phyloP scores from a whole-genome alignment of 495 filamentous ascomycete genomes.

The Penicillium paxilli region DNA sequence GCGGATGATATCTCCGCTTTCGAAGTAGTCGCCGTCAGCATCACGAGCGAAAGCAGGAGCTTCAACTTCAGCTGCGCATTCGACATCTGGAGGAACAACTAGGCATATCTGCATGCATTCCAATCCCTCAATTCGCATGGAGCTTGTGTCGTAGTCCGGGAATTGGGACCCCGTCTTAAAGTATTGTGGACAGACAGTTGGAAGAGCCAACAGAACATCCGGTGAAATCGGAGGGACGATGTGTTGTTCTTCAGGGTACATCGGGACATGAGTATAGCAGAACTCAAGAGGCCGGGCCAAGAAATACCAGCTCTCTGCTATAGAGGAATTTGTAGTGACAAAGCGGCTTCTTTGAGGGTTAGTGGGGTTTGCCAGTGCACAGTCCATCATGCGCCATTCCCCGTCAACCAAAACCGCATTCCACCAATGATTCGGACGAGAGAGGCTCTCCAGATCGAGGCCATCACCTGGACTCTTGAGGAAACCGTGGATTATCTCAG shows the following conservation, averaged over 20 bases:
- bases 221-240: constrained; percentile 84
- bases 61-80: constrained; percentile 93
- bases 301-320: constrained; percentile 89
- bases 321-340: constrained; percentile 64
- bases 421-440: constrained; percentile 96
- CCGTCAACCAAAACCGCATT: constrained; percentile 92
- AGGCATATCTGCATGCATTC: constrained; percentile 91
- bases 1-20: constrained; percentile 82
- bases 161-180: constrained; percentile 80
- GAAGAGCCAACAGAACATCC: constrained; percentile 80
- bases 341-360: constrained; percentile 77
- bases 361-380: constrained; percentile 85
- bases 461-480: constrained; percentile 87
- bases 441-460: constrained; percentile 67
- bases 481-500: constrained; percentile 81
- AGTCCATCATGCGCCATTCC: constrained; percentile 97
- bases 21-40: constrained; percentile 87
- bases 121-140: constrained; percentile 81
- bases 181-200: constrained; percentile 80
- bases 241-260: constrained; percentile 84
- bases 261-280: constrained; percentile 93
- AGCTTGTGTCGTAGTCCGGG: constrained; percentile 87
- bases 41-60: constrained; percentile 76
- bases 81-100: constrained; percentile 81
- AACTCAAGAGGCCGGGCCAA: constrained; percentile 80